Conservation (phyloP, 2,329 filamentous ascomycete genomes). For the Ophiocordyceps unilateralis region DNA sequence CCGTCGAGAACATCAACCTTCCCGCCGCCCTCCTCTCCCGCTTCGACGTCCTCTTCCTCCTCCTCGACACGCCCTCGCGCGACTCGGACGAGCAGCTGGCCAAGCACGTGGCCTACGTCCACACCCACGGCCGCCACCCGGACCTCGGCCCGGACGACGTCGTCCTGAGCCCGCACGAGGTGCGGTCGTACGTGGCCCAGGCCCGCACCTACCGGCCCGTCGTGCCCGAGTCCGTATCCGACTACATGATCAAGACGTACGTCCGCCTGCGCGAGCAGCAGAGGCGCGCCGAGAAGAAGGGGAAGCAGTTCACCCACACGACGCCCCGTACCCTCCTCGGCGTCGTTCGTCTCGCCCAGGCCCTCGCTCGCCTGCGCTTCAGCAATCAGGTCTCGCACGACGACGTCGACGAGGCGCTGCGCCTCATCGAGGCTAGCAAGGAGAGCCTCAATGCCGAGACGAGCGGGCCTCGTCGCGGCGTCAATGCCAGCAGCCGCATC, state of each 20-base stretch:
- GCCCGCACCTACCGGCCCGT: slow-evolving; percentile 78
- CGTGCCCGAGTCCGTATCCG: slow-evolving; percentile 69
- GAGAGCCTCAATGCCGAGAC: slow-evolving; percentile 67
- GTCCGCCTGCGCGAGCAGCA: slow-evolving; percentile 87
- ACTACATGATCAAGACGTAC: slow-evolving; percentile 96
- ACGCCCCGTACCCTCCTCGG: slow-evolving; percentile 87
- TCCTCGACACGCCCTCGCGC: slow-evolving; percentile 82
- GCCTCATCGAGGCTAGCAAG: slow-evolving; percentile 85
- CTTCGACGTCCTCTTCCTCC: slow-evolving; percentile 93
- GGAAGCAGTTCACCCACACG: slow-evolving; percentile 86
- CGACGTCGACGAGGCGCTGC: slow-evolving; percentile 87
- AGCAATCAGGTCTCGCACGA: slow-evolving; percentile 69
- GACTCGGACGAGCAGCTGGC: slow-evolving; percentile 87
- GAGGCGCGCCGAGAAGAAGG: slow-evolving; percentile 75
- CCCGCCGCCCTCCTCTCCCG: slow-evolving; percentile 91
- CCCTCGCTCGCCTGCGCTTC: slow-evolving; percentile 82
- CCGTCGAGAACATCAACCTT: slow-evolving; percentile 97
- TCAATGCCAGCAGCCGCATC: slow-evolving; percentile 75
- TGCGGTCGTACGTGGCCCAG: slow-evolving; percentile 88
- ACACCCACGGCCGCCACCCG: slow-evolving; percentile 91
- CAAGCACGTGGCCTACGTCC: slow-evolving; percentile 87
- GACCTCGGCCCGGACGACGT: slow-evolving; percentile 44
- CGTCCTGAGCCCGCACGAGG: slow-evolving; percentile 85
- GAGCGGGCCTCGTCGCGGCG: slow-evolving; percentile 41
- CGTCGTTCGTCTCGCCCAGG: slow-evolving; percentile 83